Conservation (phyloP, 139 green algal species). For the Volvox africanus region DNA sequence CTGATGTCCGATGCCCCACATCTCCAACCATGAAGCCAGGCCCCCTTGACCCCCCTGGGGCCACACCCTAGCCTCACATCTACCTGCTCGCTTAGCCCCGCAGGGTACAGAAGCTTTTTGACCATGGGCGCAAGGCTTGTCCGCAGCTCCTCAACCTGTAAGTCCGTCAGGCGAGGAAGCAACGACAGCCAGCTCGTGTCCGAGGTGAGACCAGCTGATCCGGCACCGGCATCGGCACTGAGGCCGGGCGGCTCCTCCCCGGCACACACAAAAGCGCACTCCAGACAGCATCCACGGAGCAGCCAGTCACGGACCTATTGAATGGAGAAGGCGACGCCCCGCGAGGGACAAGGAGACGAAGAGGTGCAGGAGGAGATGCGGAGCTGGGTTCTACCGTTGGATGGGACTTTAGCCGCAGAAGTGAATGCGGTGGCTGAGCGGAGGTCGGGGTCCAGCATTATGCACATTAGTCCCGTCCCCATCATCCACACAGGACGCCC, state of each 20-base stretch:
- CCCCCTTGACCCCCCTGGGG: too few species aligned
- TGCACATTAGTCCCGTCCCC: too few species aligned
- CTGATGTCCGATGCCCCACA: too few species aligned
- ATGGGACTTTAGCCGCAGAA: too few species aligned
- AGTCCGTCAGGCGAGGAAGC: neutral
- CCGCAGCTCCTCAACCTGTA: neutral
- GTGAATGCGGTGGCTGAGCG: too few species aligned
- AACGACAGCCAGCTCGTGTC: neutral
- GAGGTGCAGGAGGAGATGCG: too few species aligned
- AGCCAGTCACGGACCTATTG: constrained; percentile 41
- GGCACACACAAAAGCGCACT: constrained; percentile 11
- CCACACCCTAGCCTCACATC: neutral
- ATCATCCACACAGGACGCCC: too few species aligned
- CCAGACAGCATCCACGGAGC: constrained; percentile 23
- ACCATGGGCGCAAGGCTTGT: neutral
- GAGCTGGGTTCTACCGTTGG: too few species aligned
- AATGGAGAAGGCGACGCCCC: neutral
- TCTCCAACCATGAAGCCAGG: too few species aligned
- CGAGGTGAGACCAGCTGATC: neutral
- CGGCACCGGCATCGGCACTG: neutral
- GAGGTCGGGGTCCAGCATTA: too few species aligned
- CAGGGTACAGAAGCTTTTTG: constrained; percentile 29
- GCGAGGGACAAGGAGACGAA: too few species aligned
- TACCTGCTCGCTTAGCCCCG: constrained; percentile 9
- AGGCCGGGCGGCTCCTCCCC: neutral